These are phyloP conservation scores for Bothriochloa decipiens DNA, from an alignment of 176 grass and related monocot species.

Conservation along the genomic window DNA sequence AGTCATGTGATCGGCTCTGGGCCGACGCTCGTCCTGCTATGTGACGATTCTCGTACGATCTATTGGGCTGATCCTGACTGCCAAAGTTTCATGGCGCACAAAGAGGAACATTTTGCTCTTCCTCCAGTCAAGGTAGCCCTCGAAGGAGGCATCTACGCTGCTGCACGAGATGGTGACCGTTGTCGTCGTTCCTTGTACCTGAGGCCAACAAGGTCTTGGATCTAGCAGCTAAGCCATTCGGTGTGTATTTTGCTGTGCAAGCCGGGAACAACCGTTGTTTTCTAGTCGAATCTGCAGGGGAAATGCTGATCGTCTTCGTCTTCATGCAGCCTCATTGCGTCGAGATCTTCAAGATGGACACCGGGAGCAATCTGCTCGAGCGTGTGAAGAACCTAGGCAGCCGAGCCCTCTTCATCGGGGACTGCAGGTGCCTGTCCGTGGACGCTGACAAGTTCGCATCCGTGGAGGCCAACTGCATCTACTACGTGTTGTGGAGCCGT, in stretches of 20 bases:
- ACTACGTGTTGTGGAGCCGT: too few relatives aligned
- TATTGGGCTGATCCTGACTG: not conserved
- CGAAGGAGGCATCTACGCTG: not conserved
- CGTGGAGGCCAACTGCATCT: too few relatives aligned
- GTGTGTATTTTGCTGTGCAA: not conserved
- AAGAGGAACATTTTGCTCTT: too few relatives aligned
- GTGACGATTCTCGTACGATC: not conserved
- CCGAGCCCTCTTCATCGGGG: not conserved
- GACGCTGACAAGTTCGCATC: not conserved
- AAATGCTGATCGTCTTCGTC: too few relatives aligned
- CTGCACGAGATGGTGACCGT: not conserved
- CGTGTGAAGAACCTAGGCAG: not conserved
- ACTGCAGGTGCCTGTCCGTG: not conserved
- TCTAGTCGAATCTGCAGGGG: too few relatives aligned
- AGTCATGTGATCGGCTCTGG: not conserved
- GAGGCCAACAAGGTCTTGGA: not conserved
- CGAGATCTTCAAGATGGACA: not conserved
- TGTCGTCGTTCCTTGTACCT: not conserved
- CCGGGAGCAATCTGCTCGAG: not conserved
- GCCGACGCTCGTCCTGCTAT: not conserved
- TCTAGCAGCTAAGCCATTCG: not conserved
- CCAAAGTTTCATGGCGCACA: too few relatives aligned
- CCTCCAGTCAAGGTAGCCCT: not conserved
- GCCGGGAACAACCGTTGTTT: too few relatives aligned
- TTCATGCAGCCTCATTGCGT: too few relatives aligned